A percentile compares a stretch with the other conserved stretches of the same genome.
phyloP scores from a whole-genome alignment of 2,329 filamentous ascomycete genomes.

The Aspergillus thermomutatus region DNA sequence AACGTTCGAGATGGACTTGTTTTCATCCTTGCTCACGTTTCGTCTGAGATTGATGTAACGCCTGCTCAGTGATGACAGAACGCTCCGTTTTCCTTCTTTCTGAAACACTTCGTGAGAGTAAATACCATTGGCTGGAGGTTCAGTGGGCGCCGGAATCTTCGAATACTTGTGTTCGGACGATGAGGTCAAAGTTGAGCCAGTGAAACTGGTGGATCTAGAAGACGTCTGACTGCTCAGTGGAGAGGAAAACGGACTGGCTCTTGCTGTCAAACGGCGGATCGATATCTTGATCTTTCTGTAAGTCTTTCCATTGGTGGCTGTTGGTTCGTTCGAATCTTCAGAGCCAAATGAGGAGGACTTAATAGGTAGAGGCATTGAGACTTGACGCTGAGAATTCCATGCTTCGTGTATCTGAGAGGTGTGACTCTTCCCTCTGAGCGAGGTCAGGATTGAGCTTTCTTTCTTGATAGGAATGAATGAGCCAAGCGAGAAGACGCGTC shows the following conservation, averaged over 20 bases:
- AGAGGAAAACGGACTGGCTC: neutral
- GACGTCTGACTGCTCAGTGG: conserved; percentile 4
- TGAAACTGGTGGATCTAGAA: neutral
- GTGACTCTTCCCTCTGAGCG: neutral
- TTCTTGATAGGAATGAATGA: neutral
- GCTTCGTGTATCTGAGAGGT: neutral
- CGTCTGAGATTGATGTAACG: neutral
- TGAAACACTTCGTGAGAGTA: conserved; percentile 14
- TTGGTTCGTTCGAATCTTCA: neutral
- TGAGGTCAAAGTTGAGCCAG: neutral
- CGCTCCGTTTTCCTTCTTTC: conserved; percentile 12
- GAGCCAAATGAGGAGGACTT: neutral
- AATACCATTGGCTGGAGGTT: conserved; percentile 2
- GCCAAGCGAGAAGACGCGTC: neutral
- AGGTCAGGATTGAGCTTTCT: neutral
- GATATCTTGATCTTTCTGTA: neutral
- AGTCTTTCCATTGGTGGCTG: neutral
- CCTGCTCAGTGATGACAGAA: conserved; percentile 10
- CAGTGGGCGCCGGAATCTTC: conserved; percentile 13
- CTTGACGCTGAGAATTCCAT: neutral
- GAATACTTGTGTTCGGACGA: conserved; percentile 1
- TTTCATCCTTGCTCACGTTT: neutral
- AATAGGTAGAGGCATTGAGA: neutral
- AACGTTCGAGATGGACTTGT: neutral
- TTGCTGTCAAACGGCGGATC: neutral